Percentiles rank a stretch among this genome's conserved stretches.
phyloP scores from a whole-genome alignment of 2,329 filamentous ascomycete species.

The Neophaeococcomyces aloes region DNA sequence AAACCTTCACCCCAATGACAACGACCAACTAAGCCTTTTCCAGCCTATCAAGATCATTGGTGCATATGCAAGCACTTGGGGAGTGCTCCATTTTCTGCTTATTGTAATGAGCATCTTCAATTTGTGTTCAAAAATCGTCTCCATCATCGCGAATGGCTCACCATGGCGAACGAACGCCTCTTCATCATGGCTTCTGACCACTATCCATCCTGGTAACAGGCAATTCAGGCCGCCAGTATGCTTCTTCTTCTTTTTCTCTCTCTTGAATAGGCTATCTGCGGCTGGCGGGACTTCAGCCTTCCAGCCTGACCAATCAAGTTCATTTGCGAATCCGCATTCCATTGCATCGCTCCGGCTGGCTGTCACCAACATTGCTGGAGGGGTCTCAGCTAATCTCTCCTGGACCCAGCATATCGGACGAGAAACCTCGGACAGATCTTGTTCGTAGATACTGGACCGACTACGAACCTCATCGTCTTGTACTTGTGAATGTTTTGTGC shows the following conservation, averaged over 20 bases:
- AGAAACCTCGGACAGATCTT: background rate
- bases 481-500: background rate
- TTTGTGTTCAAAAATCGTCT: constrained; percentile 1
- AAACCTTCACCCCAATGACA: too few species aligned
- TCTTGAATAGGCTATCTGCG: background rate
- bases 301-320: constrained; percentile 8
- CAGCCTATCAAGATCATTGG: too few species aligned
- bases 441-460: background rate
- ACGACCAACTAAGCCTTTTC: too few species aligned
- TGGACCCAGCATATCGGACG: constrained; percentile 3
- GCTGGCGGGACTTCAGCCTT: constrained; percentile 6
- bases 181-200: constrained; percentile 1
- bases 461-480: background rate
- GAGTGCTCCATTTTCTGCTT: background rate
- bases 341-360: background rate
- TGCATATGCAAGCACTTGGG: too few species aligned
- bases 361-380: background rate
- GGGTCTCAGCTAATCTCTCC: constrained; percentile 3
- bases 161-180: constrained; percentile 1
- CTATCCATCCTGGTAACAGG: background rate
- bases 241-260: background rate
- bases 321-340: constrained; percentile 3
- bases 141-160: background rate
- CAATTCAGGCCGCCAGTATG: constrained; percentile 4
- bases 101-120: background rate